A percentile compares a stretch with the other conserved stretches of the same genome.
phyloP scores from a whole-genome alignment of 805 yeast genomes.

The Hyphopichia homilentoma region DNA sequence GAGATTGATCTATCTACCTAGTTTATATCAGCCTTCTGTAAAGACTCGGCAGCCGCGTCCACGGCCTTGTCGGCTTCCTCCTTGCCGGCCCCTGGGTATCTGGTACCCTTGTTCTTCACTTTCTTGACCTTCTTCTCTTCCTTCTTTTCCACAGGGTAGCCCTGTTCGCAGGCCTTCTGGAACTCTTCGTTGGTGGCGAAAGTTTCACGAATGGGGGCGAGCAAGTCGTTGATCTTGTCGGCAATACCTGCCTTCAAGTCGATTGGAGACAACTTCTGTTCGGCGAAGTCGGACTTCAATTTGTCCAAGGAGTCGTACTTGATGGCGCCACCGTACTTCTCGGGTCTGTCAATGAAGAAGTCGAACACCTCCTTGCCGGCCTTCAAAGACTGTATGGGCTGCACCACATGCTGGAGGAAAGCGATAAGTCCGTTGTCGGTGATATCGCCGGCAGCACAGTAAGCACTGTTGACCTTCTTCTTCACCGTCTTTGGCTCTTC shows the following conservation, averaged over 20 bases:
- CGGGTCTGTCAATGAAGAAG: constrained; percentile 85
- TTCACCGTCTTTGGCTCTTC: constrained; percentile 86
- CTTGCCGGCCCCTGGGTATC: constrained; percentile 83
- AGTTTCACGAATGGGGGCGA: constrained; percentile 81
- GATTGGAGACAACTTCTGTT: constrained; percentile 79
- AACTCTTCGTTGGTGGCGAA: constrained; percentile 62
- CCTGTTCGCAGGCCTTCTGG: constrained; percentile 68
- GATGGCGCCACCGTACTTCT: constrained; percentile 93
- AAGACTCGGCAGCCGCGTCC: constrained; percentile 32
- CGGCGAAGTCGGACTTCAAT: constrained; percentile 67
- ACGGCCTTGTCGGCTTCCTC: too few relatives aligned
- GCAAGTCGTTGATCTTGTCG: constrained; percentile 72
- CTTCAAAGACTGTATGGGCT: constrained; percentile 81
- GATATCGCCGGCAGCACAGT: constrained; percentile 89
- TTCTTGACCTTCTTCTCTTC: constrained; percentile 67
- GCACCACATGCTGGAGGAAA: constrained; percentile 77
- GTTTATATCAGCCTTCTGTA: constrained; percentile 36
- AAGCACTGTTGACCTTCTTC: constrained; percentile 90
- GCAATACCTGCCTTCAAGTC: constrained; percentile 93
- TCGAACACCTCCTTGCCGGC: constrained; percentile 50
- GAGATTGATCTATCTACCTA: constrained; percentile 8
- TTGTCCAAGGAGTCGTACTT: constrained; percentile 64
- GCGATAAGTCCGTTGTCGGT: constrained; percentile 89
- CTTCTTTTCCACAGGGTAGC: constrained; percentile 74
- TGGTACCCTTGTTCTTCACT: constrained; percentile 84